Base-by-base conservation (phyloP, 768 basidiomycete species). In the Tulasnella sp. region DNA sequence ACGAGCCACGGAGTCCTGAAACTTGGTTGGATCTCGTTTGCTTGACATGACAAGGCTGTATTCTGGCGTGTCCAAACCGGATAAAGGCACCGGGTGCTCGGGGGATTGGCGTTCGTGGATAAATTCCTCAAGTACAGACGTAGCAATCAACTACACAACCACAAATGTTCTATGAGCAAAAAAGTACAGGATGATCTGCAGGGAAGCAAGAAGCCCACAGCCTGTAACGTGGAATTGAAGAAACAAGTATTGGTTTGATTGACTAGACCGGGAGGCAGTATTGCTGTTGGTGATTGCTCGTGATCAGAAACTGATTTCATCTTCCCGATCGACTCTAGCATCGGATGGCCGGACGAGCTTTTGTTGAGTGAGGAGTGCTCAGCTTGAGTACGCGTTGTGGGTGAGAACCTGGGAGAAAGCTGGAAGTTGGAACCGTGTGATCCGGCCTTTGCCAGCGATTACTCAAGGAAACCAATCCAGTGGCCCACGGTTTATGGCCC, bases 151-250 rank as follows among this genome's bases (percentile, higher is more conserved):
- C 92, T 94, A 82, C 24, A 79, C 79, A 81, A 34, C 34, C 34
- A 36, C 5, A 31, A 74, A n/a, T 62, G 80, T 42, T 76, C 75
- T 38, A 36, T 82, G 79, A 14, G 84, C 56, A 14, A 82, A 80
- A 18, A 81, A 83, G 74, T 81, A 82, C 39, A 83, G 79, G 36
- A 85, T 82, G 31, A 80, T 77, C 6, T 82, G 82, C 24, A 84
- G 83, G 72, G 84, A 83, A 44, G 38, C 91, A 91, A 34, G 38
- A 27, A 74, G 14, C 73, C 82, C 86, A 92, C 93, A 52, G 93
- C 94, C 84, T 98, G 96, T 39, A 98, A 87, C 40, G 96, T 94
- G 42, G 95, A 96, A 85, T 97, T 98, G 92, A 97, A 94, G 86
- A 96, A 98, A 85, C 96, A 98, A 0, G 96, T 97, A 84, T 81